Evolutionary conservation across 2,329 filamentous ascomycete genomes (phyloP), one percentile per base, ranked within the genome.

Genomic region (Cercospora sp.): DNA sequence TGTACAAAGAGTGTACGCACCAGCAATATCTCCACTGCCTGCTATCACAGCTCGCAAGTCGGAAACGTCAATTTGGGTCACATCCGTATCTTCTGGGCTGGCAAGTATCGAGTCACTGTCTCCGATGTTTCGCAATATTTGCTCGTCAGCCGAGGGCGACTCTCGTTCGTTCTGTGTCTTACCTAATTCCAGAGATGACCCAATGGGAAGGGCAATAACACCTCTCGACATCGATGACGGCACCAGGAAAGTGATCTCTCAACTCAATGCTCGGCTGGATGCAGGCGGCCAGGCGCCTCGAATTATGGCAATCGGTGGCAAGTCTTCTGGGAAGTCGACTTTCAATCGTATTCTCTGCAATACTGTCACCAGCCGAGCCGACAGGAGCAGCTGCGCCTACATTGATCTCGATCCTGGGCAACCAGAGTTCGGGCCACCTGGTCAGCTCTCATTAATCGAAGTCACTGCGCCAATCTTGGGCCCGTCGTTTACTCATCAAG

Each of bases 361-460:
- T 74, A 85, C 87, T 10, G 80, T 92, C 8, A 78, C 92, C n/a
- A 90, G 87, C 3, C 73, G 75, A 66, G 69, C 65, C 68, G 77
- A 60, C 69, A 64, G 45, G 51, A 65, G 68, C 48, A 72, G 72
- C 66, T 69, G 73, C 74, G 84, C 83, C 64, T 81, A 90, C n/a
- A 83, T 95, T 6, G 92, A 95, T 72, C 82, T 94, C 9, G 91
- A 95, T 75, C 90, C 91, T 0, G 90, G 89, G 0, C 91, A 93
- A 74, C 90, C 91, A 2, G 91, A 94, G 75, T 93, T 90, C 76
- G 87, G 86, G 0, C 84, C 89, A 1, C 86, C 89, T 0, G 91
- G 91, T 0, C 88, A 90, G 13, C 75, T 94, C 20, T 91, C 91
- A 1, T 85, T 94, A 3, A 81, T 89, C 13, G 83, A 86, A 30